Percentiles rank a stretch among this genome's conserved stretches.
Conservation (phyloP, 2,329 filamentous ascomycete genomes). For the Beauveria rudraprayagi region DNA sequence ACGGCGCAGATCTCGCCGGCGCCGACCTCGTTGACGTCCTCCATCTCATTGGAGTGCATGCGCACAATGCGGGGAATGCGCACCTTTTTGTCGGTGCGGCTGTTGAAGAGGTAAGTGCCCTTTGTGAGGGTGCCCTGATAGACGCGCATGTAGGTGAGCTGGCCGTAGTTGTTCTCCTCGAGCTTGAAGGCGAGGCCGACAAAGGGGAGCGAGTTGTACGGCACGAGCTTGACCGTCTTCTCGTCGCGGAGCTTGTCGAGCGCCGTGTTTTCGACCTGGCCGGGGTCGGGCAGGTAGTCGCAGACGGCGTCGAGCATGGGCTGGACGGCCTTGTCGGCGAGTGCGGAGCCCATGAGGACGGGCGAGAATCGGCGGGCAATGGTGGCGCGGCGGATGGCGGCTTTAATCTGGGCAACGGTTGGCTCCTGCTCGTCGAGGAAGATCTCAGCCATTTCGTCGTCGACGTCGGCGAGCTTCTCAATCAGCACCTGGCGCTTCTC, state of each 20-base stretch:
- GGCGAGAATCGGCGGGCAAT: slow-evolving; percentile 84
- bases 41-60: slow-evolving; percentile 99
- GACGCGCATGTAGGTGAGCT: slow-evolving; percentile 95
- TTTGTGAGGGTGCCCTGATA: slow-evolving; percentile 91
- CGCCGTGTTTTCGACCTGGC: slow-evolving; percentile 81
- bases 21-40: slow-evolving; percentile 85
- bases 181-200: slow-evolving; percentile 97
- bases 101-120: slow-evolving; percentile 87
- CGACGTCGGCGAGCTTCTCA: slow-evolving; percentile 92
- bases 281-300: slow-evolving; percentile 89
- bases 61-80: slow-evolving; percentile 95
- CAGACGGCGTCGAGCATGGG: slow-evolving; percentile 95
- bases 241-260: slow-evolving; percentile 76
- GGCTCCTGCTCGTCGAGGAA: slow-evolving; percentile 84
- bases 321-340: slow-evolving; percentile 91
- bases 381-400: slow-evolving; percentile 85
- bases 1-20: slow-evolving; percentile 98
- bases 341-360: slow-evolving; percentile 91
- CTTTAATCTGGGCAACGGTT: slow-evolving; percentile 75
- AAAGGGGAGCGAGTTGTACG: slow-evolving; percentile 89
- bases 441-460: slow-evolving; percentile 93
- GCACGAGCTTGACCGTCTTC: slow-evolving; percentile 74
- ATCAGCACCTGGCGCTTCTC: slow-evolving; percentile 82
- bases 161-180: slow-evolving; percentile 96
- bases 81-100: slow-evolving; percentile 88